Percentiles rank a stretch among this genome's conserved stretches.
Conservation (phyloP, 2,329 filamentous ascomycete species). For the Sclerotinia trifoliorum region DNA sequence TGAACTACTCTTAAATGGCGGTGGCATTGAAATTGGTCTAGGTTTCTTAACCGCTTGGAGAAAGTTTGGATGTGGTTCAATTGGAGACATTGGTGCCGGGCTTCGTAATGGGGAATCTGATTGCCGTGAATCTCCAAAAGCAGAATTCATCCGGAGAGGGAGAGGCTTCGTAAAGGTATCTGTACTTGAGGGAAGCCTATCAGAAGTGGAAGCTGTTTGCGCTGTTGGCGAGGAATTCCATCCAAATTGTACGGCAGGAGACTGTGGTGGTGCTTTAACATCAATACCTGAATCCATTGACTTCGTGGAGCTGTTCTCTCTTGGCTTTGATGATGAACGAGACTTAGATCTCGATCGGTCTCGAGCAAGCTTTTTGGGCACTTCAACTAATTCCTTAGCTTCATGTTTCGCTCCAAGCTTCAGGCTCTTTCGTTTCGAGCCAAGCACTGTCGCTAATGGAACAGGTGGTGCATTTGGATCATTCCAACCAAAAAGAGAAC, state of each 20-base stretch:
- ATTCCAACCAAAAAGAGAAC: slow-evolving; percentile 59
- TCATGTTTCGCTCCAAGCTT: slow-evolving; percentile 23
- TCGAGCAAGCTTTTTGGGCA: slow-evolving; percentile 30
- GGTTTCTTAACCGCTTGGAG: background rate
- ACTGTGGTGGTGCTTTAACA: slow-evolving; percentile 16
- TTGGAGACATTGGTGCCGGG: background rate
- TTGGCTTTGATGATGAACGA: slow-evolving; percentile 29
- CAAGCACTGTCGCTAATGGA: slow-evolving; percentile 43
- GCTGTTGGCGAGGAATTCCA: slow-evolving; percentile 26
- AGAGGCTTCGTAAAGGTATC: background rate
- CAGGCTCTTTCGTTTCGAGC: slow-evolving; percentile 27
- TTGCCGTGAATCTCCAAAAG: background rate
- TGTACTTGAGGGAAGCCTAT: background rate
- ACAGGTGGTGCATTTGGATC: slow-evolving; percentile 53
- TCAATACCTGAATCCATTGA: slow-evolving; percentile 21
- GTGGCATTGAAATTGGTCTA: slow-evolving; percentile 18
- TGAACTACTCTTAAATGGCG: background rate
- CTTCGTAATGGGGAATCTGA: background rate
- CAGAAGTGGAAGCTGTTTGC: slow-evolving; percentile 5
- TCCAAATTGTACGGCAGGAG: slow-evolving; percentile 31
- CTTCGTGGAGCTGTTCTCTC: slow-evolving; percentile 30
- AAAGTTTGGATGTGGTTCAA: slow-evolving; percentile 12
- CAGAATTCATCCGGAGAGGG: background rate
- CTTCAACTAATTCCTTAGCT: slow-evolving; percentile 25
- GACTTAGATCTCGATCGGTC: slow-evolving; percentile 29